These are phyloP conservation scores for Triticum dicoccoides DNA, from an alignment of 176 grass and related monocot species.

Conservation along the genomic window DNA sequence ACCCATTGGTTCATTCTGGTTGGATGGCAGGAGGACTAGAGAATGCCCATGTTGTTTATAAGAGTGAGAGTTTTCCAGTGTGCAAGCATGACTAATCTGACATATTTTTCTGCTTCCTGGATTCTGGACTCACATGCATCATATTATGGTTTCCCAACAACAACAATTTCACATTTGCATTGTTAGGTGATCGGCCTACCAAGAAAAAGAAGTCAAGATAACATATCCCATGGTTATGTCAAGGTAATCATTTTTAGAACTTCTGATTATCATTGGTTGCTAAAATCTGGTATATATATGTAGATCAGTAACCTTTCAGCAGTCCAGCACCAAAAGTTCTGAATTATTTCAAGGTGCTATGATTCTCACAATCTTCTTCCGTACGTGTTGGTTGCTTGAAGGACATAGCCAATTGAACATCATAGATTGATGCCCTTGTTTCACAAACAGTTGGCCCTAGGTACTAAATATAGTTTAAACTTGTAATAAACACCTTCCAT, in stretches of 20 bases:
- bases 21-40: constrained; percentile 12
- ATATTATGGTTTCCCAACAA: neutral
- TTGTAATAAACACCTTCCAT: too few species aligned
- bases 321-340: neutral
- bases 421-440: too few species aligned
- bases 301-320: neutral
- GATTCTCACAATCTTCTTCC: neutral
- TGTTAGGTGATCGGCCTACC: constrained; percentile 61
- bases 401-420: too few species aligned
- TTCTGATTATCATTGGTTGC: neutral
- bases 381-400: neutral
- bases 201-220: constrained; percentile 55
- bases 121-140: neutral
- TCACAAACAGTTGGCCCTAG: too few species aligned
- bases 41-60: constrained; percentile 24
- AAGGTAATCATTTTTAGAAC: constrained; percentile 27
- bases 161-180: neutral
- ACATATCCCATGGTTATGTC: constrained; percentile 33
- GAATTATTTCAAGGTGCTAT: neutral
- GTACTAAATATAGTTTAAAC: too few species aligned
- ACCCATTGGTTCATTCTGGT: constrained; percentile 32
- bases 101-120: neutral
- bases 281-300: neutral
- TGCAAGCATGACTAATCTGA: too few species aligned
- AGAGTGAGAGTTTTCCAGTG: neutral